These are phyloP conservation scores for Abelmoschus esculentus DNA, from an alignment of 345 rosid species.

Conservation along the genomic window DNA sequence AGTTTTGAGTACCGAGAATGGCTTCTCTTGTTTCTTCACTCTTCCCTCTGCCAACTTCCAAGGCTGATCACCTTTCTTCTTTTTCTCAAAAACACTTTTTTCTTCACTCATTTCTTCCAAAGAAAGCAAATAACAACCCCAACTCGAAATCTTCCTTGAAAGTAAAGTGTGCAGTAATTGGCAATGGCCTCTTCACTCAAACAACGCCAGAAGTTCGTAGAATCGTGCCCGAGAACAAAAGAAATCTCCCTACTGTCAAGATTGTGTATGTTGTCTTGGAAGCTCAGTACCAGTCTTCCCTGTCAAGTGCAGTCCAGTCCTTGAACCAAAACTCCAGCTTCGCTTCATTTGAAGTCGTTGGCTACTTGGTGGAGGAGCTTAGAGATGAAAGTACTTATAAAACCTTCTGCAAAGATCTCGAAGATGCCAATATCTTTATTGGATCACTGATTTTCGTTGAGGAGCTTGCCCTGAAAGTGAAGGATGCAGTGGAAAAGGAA, in stretches of 20 bases:
- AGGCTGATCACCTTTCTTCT: slow-evolving; percentile 66
- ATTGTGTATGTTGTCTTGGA: slow-evolving; percentile 91
- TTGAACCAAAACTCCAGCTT: slow-evolving; percentile 52
- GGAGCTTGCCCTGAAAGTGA: slow-evolving; percentile 86
- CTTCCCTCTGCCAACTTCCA: slow-evolving; percentile 54
- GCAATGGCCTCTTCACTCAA: slow-evolving; percentile 96
- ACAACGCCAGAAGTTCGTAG: slow-evolving; percentile 87
- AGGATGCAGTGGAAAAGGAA: slow-evolving; percentile 84
- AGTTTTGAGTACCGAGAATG: slow-evolving; percentile 28
- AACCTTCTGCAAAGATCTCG: slow-evolving; percentile 73
- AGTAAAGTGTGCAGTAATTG: slow-evolving; percentile 56
- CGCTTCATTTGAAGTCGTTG: slow-evolving; percentile 81
- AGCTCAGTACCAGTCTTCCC: slow-evolving; percentile 94
- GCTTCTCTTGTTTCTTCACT: slow-evolving; percentile 70
- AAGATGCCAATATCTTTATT: slow-evolving; percentile 85
- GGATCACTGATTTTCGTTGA: slow-evolving; percentile 94
- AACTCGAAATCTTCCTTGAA: slow-evolving; percentile 36
- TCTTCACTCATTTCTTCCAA: slow-evolving; percentile 63
- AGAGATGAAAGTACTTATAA: slow-evolving; percentile 61
- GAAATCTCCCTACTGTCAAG: slow-evolving; percentile 71
- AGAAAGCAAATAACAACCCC: slow-evolving; percentile 23
- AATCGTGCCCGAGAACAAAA: slow-evolving; percentile 60
- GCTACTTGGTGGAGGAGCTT: slow-evolving; percentile 95
- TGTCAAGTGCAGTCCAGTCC: slow-evolving; percentile 66
- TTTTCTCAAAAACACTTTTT: slow-evolving; percentile 62